A percentile compares a stretch with the other conserved stretches of the same genome.
These are phyloP conservation scores for Ogataea allantospora DNA, from an alignment of 805 yeast species.

Conservation along the genomic window DNA sequence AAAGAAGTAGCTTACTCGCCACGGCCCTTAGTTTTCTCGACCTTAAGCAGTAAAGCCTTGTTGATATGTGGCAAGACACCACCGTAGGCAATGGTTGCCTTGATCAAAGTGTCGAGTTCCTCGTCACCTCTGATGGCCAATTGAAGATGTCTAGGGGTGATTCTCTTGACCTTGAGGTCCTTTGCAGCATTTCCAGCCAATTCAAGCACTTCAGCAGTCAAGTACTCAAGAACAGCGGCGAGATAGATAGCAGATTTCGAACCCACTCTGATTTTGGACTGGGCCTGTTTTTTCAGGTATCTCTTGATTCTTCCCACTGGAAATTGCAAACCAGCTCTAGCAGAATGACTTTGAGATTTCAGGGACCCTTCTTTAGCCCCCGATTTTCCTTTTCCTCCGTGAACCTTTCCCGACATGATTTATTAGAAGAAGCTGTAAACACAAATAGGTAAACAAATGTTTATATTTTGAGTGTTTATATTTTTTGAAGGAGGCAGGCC, in stretches of 20 bases:
- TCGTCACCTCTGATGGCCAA: conserved; percentile 98
- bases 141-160: conserved; percentile 95
- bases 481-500: conserved; percentile 8
- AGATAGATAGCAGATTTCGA: conserved; percentile 79
- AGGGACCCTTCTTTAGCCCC: conserved; percentile 63
- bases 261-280: conserved; percentile 75
- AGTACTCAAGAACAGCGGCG: conserved; percentile 92
- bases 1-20: conserved; percentile 12
- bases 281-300: conserved; percentile 87
- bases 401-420: conserved; percentile 83
- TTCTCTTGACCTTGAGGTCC: conserved; percentile 92
- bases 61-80: conserved; percentile 96
- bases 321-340: conserved; percentile 92
- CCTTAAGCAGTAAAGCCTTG: conserved; percentile 75
- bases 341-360: conserved; percentile 81
- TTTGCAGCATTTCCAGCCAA: conserved; percentile 98
- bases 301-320: conserved; percentile 99
- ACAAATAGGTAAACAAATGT: conserved; percentile 13
- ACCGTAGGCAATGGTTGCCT: conserved; percentile 96
- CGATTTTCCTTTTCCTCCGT: conserved; percentile 94
- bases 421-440: conserved; percentile 5
- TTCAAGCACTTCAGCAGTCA: conserved; percentile 96
- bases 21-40: conserved; percentile 52
- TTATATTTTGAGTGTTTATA: conserved; percentile 10
- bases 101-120: conserved; percentile 89